Base-by-base conservation (phyloP, 2,329 filamentous ascomycete genomes). In the Fusarium sp. region DNA sequence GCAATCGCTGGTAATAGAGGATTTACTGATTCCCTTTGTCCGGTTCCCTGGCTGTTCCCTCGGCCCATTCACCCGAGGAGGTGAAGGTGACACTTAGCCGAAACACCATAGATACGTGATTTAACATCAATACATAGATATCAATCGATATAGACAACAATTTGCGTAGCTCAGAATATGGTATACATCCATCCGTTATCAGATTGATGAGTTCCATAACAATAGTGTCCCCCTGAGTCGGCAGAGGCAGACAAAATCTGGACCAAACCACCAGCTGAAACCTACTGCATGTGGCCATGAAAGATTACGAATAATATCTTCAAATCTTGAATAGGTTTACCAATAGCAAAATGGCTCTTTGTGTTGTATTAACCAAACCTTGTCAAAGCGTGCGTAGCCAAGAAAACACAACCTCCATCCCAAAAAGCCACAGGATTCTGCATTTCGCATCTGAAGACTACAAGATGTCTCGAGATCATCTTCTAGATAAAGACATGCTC, bases 341-440 rank as follows among this genome's bases (percentile, higher is more conserved):
- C 3, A 11, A n/a, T 38, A 7, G 10, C 1, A 38, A n/a, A n/a
- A 1, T n/a, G 5, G 9, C 2, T 18, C 4, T 38, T n/a, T n/a
- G 9, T n/a, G 34, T n/a, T 38, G 34, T 38, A 2, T n/a, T 1
- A 1, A 12, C 10, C 18, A 38, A 38, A 10, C 6, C 10, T n/a
- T 10, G 12, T n/a, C 34, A 38, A 38, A n/a, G 10, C 34, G 18
- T 12, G 10, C 34, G 18, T 12, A n/a, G 34, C 18, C 34, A 5
- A n/a, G 6, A 38, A 38, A n/a, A 7, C 18, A 38, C 10, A n/a
- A 38, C 34, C 18, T n/a, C 34, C 10, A 38, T 38, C 34, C 4
- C 34, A 38, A 2, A 2, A n/a, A 38, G 10, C 34, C 10, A 38
- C 18, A n/a, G 4, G 10, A 38, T 38, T n/a, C 34, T 38, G 7